A percentile compares a stretch with the other conserved stretches of the same genome.
Evolutionary conservation across 768 basidiomycete species (phyloP).

Genomic region (Tricholoma terreum): DNA sequence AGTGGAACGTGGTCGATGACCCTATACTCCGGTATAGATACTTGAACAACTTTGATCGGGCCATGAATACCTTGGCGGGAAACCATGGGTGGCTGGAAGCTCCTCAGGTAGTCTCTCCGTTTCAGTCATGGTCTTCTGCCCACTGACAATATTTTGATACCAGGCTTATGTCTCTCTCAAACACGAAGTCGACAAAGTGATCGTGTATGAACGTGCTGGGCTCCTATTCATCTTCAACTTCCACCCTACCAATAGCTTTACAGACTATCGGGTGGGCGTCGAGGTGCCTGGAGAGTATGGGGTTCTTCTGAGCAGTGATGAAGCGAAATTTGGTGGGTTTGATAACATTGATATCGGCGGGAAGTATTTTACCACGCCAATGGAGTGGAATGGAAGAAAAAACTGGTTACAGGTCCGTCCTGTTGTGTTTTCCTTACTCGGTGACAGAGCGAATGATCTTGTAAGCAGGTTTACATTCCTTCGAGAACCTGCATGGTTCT

Average conservation of each 20-base stretch:
- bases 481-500: constrained; percentile 65
- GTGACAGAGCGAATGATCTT: constrained; percentile 2
- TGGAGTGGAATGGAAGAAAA: constrained; percentile 91
- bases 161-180: constrained; percentile 94
- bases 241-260: constrained; percentile 86
- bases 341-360: constrained; percentile 66
- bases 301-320: constrained; percentile 80
- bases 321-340: constrained; percentile 87
- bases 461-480: constrained; percentile 68
- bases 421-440: not conserved
- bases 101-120: constrained; percentile 51
- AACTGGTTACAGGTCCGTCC: constrained; percentile 78
- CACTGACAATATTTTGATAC: not conserved
- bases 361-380: constrained; percentile 74
- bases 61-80: constrained; percentile 86
- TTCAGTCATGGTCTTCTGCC: constrained; percentile 3
- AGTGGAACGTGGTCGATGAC: constrained; percentile 96
- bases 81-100: constrained; percentile 82
- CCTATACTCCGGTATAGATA: constrained; percentile 84
- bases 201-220: constrained; percentile 92
- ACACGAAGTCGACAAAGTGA: constrained; percentile 87
- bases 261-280: constrained; percentile 92
- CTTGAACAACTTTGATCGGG: constrained; percentile 89
- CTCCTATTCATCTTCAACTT: constrained; percentile 98
- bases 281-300: constrained; percentile 83